Evolutionary conservation across 148 eudicot genomes (phyloP), one percentile per base, ranked within the genome.

Genomic region (Rhododendron vialii): DNA sequence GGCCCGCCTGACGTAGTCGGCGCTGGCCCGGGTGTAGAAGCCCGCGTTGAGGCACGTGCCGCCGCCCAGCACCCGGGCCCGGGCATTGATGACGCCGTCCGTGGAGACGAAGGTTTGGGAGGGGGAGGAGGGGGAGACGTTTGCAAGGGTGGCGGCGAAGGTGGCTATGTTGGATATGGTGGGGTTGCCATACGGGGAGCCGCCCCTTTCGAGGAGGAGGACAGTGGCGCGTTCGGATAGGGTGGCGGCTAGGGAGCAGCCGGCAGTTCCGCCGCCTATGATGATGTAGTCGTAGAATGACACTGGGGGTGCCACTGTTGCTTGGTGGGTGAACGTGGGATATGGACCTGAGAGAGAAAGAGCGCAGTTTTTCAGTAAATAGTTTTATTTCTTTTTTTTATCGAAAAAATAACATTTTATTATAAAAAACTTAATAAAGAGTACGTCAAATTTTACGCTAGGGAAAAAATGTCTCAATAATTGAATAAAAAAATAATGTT

Each of bases 181-280:
- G 55, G 94, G 93, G 91, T 92, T 87, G 8, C 87, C 92, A 43
- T 92, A 95, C 5, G 99, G 98, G 2, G 90, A 84, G 13, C 93
- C 98, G 13, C 98, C 99, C 86, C 99, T 78, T 88, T 96, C 99
- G 0, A 96, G 92, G 14, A 96, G 10, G 14, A 95, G 80, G 6
- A 95, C 98, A 2, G 83, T 93, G 55, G 93, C 90, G 0, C 89
- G 81, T 65, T 86, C 57, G 0, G 99, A 95, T 24, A 96, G 94
- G 4, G 98, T 95, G 12, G 99, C 95, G 1, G 98, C 92, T 57
- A 96, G 87, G 5, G 95, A 81, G 48, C 98, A 96, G 53, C 99
- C 98, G 1, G 96, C 89, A 12, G 99, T 94, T 79, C 99, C 99
- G 5, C 98, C 99, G 1, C 99, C 99, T n/a, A 96, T 65, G 14